phyloP scores from a whole-genome alignment of 2,329 filamentous ascomycete species.

The Colletotrichum sublineola region DNA sequence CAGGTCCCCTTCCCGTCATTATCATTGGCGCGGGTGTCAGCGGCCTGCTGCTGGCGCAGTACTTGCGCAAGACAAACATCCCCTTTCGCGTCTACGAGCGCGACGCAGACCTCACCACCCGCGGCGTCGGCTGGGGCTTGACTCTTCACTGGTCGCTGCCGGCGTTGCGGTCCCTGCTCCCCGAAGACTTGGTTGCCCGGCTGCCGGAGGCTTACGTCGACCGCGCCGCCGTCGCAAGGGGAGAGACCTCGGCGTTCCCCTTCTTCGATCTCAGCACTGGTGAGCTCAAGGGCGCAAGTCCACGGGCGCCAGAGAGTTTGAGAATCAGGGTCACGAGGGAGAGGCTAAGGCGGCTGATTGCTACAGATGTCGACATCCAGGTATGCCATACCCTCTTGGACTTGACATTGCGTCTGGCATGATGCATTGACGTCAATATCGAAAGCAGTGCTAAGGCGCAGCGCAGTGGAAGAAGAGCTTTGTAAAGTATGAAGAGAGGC shows the following conservation, averaged over 20 bases:
- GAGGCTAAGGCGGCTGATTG: constrained; percentile 60
- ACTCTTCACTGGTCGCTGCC: constrained; percentile 74
- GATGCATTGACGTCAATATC: background rate
- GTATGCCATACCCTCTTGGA: background rate
- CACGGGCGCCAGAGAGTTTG: constrained; percentile 57
- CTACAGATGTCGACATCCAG: constrained; percentile 59
- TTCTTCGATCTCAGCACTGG: constrained; percentile 69
- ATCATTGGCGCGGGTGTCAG: constrained; percentile 56
- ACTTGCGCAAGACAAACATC: constrained; percentile 50
- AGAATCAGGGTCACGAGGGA: constrained; percentile 63
- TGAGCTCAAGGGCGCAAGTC: constrained; percentile 56
- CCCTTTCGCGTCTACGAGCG: constrained; percentile 66
- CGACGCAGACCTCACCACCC: constrained; percentile 60
- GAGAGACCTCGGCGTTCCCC: constrained; percentile 63
- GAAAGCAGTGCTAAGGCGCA: constrained; percentile 1
- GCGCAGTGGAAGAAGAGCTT: constrained; percentile 58
- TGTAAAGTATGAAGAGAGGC: constrained; percentile 46
- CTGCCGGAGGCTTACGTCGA: constrained; percentile 68
- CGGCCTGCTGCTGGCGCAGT: constrained; percentile 54
- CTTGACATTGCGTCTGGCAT: background rate
- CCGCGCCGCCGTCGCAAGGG: constrained; percentile 60
- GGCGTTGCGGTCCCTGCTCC: constrained; percentile 64
- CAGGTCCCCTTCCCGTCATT: constrained; percentile 47
- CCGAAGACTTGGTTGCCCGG: constrained; percentile 58
- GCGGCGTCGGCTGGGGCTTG: constrained; percentile 71